Conservation (phyloP, 2,329 filamentous ascomycete species). For the Parascedosporium putredinis region DNA sequence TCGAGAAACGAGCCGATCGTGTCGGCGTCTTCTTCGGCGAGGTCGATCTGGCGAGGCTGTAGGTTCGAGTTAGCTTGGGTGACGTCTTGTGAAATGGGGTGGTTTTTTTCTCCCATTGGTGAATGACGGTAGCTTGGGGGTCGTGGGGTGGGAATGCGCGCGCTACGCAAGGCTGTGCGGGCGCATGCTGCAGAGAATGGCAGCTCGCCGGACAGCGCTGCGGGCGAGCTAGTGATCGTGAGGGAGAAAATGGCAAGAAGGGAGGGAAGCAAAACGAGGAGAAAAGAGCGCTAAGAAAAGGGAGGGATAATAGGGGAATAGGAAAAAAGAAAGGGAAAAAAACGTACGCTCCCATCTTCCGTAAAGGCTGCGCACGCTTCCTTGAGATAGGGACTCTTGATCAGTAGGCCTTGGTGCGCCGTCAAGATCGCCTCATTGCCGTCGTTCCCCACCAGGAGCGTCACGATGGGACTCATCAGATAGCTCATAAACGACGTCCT, state of each 20-base stretch:
- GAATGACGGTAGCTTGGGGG: no score
- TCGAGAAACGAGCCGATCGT: constrained; percentile 30
- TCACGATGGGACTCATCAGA: constrained; percentile 59
- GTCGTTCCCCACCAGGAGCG: constrained; percentile 52
- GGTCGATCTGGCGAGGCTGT: constrained; percentile 55
- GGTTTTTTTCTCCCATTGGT: no score
- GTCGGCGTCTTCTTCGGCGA: constrained; percentile 31
- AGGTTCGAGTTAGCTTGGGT: neutral
- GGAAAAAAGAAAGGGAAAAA: neutral
- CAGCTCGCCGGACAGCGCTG: no score
- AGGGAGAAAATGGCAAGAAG: neutral
- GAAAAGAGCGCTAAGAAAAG: neutral
- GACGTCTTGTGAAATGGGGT: no score
- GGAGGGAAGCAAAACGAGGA: neutral
- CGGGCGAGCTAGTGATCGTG: neutral
- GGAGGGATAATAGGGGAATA: neutral
- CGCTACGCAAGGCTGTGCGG: no score
- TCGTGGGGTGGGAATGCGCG: no score
- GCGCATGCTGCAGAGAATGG: no score
- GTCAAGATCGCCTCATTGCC: constrained; percentile 54
- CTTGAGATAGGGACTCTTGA: constrained; percentile 64
- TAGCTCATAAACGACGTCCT: constrained; percentile 42
- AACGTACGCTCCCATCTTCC: constrained; percentile 47
- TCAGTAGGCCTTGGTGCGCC: constrained; percentile 70
- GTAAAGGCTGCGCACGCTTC: constrained; percentile 51